Conservation (phyloP, 768 basidiomycete species). For the Amanita muscaria region DNA sequence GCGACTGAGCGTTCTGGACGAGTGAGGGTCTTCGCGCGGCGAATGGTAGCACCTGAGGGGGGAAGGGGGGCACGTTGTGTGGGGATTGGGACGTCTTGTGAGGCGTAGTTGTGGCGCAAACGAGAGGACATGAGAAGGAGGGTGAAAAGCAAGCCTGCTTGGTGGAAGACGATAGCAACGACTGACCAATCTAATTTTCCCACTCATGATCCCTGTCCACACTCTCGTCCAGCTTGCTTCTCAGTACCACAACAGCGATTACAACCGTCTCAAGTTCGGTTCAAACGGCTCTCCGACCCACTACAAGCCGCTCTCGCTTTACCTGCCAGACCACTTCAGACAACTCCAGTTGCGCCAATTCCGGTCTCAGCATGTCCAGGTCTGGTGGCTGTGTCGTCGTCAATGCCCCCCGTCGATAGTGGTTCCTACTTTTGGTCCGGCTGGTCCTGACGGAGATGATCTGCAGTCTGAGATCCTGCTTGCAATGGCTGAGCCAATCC, state of each 20-base stretch:
- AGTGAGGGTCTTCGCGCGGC: constrained; percentile 92
- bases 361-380: constrained; percentile 22
- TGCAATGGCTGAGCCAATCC: constrained; percentile 42
- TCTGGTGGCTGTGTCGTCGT: constrained; percentile 44
- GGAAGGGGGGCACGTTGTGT: constrained; percentile 51
- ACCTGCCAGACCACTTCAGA: constrained; percentile 48
- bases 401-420: background rate
- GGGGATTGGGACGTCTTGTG: constrained; percentile 60
- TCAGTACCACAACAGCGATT: constrained; percentile 66
- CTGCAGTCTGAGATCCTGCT: constrained; percentile 37
- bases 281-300: constrained; percentile 35
- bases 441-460: constrained; percentile 3
- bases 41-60: constrained; percentile 50
- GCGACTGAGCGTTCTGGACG: constrained; percentile 93
- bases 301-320: constrained; percentile 58
- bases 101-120: constrained; percentile 44
- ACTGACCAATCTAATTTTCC: background rate
- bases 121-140: constrained; percentile 38
- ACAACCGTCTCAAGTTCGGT: constrained; percentile 64
- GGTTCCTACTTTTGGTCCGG: background rate
- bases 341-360: constrained; percentile 47
- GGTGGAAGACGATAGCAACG: background rate
- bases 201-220: background rate
- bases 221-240: constrained; percentile 56
- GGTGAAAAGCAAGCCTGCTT: constrained; percentile 7